Conservation (phyloP, 495 filamentous ascomycete genomes). For the Penicillium antarcticum region DNA sequence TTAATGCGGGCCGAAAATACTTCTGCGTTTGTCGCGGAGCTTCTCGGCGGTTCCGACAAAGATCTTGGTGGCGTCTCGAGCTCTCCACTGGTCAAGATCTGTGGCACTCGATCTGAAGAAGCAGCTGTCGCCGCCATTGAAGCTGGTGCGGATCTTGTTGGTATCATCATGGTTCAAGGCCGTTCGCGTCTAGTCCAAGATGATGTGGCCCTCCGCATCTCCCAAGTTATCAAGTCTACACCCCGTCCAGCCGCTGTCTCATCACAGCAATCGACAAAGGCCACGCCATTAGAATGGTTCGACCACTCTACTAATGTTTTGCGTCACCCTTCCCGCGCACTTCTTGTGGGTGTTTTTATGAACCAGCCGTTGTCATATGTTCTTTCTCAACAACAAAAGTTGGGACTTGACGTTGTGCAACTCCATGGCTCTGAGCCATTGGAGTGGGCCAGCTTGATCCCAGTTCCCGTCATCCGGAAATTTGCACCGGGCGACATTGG, state of each 20-base stretch:
- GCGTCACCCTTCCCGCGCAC: slow-evolving; percentile 56
- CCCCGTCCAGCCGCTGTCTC: slow-evolving; percentile 30
- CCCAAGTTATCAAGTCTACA: slow-evolving; percentile 66
- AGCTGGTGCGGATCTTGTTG: slow-evolving; percentile 86
- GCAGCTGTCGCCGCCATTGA: slow-evolving; percentile 77
- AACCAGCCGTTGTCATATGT: slow-evolving; percentile 84
- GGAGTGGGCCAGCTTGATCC: slow-evolving; percentile 84
- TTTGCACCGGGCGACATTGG: slow-evolving; percentile 72
- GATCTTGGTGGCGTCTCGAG: slow-evolving; percentile 12
- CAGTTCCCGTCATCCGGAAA: slow-evolving; percentile 82
- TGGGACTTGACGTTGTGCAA: slow-evolving; percentile 87
- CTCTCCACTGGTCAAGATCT: slow-evolving; percentile 83
- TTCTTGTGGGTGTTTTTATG: slow-evolving; percentile 92
- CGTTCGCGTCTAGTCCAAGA: slow-evolving; percentile 74
- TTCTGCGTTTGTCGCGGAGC: slow-evolving; percentile 72
- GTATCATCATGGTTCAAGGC: slow-evolving; percentile 85
- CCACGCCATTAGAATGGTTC: slow-evolving; percentile 58
- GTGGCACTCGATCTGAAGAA: slow-evolving; percentile 84
- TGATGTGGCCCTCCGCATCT: slow-evolving; percentile 76
- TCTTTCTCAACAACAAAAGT: slow-evolving; percentile 65
- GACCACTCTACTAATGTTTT: slow-evolving; percentile 53
- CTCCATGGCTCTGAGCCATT: slow-evolving; percentile 88
- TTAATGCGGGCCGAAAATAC: slow-evolving; percentile 86
- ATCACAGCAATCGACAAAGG: slow-evolving; percentile 21
- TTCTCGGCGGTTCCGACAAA: slow-evolving; percentile 60